Evolutionary conservation across 179 eudicot genomes (phyloP).

Genomic region (Actinidia arguta): DNA sequence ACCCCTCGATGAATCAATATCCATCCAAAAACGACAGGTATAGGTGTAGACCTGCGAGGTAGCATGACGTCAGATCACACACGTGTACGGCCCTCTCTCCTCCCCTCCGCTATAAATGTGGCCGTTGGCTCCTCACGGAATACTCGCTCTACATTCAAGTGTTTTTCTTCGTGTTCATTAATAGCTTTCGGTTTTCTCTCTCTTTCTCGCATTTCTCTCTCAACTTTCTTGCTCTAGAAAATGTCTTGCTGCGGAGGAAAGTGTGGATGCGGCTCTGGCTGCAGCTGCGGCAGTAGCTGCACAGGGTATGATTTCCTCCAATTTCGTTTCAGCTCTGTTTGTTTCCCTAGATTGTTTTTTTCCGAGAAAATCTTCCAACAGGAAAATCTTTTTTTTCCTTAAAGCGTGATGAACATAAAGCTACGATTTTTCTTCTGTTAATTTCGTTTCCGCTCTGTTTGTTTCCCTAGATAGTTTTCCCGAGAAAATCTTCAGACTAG

Average conservation of each 20-base stretch:
- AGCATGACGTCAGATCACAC: conserved; percentile 33
- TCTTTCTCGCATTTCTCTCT: no score
- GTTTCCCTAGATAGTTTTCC: no score
- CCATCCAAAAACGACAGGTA: conserved; percentile 1
- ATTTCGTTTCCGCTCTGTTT: no score
- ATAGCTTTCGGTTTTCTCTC: no score
- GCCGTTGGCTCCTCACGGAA: neutral
- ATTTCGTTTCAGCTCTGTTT: neutral
- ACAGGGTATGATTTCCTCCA: conserved; percentile 50
- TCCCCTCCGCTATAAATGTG: conserved; percentile 15
- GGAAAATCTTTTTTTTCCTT: no score
- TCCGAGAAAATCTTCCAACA: neutral
- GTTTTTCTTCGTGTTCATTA: no score
- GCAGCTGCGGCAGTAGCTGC: conserved; percentile 84
- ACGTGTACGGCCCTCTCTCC: conserved; percentile 19
- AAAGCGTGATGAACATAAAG: neutral
- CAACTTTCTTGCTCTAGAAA: conserved; percentile 17
- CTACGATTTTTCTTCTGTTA: neutral
- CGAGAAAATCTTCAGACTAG: no score
- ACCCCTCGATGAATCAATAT: no score
- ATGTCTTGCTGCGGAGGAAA: conserved; percentile 94
- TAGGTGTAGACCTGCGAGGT: neutral
- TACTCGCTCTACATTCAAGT: no score
- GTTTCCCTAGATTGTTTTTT: no score
- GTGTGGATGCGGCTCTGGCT: no score